Conservation (phyloP, 176 grass and related monocot species). For the Metroxylon sagu region DNA sequence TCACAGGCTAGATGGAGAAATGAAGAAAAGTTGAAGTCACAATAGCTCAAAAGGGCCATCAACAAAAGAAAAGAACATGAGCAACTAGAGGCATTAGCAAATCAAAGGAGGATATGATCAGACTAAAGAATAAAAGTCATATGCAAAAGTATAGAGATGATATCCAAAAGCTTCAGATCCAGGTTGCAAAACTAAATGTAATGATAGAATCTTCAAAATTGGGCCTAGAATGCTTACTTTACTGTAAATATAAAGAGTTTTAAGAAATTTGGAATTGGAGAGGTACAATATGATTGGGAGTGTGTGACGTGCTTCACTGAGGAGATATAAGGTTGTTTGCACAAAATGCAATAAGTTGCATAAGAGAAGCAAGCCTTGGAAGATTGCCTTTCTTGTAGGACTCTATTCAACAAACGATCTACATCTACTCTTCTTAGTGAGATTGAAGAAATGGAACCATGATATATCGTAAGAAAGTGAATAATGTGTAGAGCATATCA, state of each 20-base stretch:
- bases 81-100: slow-evolving; percentile 1
- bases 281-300: neutral
- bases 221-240: neutral
- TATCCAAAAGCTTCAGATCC: neutral
- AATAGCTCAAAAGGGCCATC: neutral
- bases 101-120: slow-evolving; percentile 1
- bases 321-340: slow-evolving; percentile 19
- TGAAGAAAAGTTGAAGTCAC: slow-evolving; percentile 3
- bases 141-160: slow-evolving; percentile 5
- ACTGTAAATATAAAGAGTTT: neutral
- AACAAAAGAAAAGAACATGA: slow-evolving; percentile 12
- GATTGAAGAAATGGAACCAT: no score
- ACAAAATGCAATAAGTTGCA: slow-evolving; percentile 19
- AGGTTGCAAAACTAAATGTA: slow-evolving; percentile 1
- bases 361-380: slow-evolving; percentile 6
- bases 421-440: no score
- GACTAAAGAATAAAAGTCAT: neutral
- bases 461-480: no score
- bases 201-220: neutral
- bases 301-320: slow-evolving; percentile 22
- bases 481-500: no score
- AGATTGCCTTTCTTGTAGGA: slow-evolving; percentile 16
- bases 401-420: slow-evolving; percentile 10
- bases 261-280: neutral
- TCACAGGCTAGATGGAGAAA: slow-evolving; percentile 7